Base-by-base conservation (phyloP, 352 stramenopile species). In the Phytopythium litorale region DNA sequence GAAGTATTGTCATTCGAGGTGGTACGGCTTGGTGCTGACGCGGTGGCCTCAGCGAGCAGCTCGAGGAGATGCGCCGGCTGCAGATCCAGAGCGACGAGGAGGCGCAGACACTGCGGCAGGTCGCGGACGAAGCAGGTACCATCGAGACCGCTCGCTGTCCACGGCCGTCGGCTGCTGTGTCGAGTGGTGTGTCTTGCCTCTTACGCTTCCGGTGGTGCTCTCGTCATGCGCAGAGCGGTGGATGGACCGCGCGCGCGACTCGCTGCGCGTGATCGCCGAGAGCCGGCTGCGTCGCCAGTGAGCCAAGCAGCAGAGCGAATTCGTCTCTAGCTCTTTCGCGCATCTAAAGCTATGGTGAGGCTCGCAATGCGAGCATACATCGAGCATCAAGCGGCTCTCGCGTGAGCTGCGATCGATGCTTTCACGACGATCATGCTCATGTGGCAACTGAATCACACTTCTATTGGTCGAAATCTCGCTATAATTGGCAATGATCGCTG, bases 81-180 rank as follows among this genome's bases (percentile, higher is more conserved):
- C 86, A 95, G 68, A 82, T 95, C 49, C 71, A 92, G 63, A 92
- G 86, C 40, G 86, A 95, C 40, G 84, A 95, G 63, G 86, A 95
- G 66, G 84, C 84, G 2, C 82, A 92, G 59, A 93, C 82, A 19
- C 70, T 95, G 62, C 82, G 79, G 57, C 84, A 95, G 69, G 84
- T 91, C 2, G 84, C 82, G 4, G 84, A 90, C 38, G 86, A 95
- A 84, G 86, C 81, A 73, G 81, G 81, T 92, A 54, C 38, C 16
- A 19, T 12, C 16, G 12, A 18, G 28, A 30, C 28, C 28, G 28
- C 28, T 30, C 28, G 4, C 28, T 30, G 28, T 30, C 28, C 28
- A 30, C 28, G 28, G 4, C 28, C 28, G 28, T 30, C 4, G 28
- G 28, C 2, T 30, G 28, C 28, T 30, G 28, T 30, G 28, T 4